Base-by-base conservation (phyloP, 2,329 filamentous ascomycete genomes). In the Didymella arachidicola region DNA sequence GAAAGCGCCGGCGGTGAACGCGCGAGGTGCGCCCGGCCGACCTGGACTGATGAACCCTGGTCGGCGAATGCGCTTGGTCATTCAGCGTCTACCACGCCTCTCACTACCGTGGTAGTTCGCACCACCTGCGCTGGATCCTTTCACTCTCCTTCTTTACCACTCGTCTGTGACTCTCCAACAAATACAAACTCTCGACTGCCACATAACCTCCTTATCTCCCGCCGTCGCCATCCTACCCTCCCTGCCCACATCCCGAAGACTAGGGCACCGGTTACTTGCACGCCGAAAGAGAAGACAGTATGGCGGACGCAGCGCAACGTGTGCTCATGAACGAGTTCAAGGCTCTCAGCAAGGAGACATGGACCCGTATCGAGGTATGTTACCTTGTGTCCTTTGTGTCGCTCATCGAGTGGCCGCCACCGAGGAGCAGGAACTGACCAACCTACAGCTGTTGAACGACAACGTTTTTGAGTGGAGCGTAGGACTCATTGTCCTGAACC, bases 261-360 rank as follows among this genome's bases (percentile, higher is more conserved):
- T 30, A 61, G 46, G 57, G 42, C 45, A 57, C 30, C 38, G 44
- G 50, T 22, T 38, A 48, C 54, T 29, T 25, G 41, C 29, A 26
- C 22, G 38, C 26, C 38, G 34, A 59, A 52, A 57, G 30, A 61
- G 16, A 27, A 59, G 54, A 7, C 61, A 67, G 18, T 26, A 73
- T 73, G 70, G 68, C 69, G 52, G 69, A 74, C 50, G 65, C 67
- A 81, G 88, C 91, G 34, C 89, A 93, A 79, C 88, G 92, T 71
- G 89, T 96, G 50, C 84, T 98, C 55, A 92, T 96, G 90, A 90
- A 90, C 68, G 94, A 98, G 82, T 88, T 92, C 80, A 89, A 90
- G 77, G 83, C 86, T 43, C 84, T 98, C 39, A 84, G 87, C 53
- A 93, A 95, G 77, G 93, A 97, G 83, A 92, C 92, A 76, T 99